Percentiles rank a stretch among this genome's conserved stretches.
These are phyloP conservation scores for Triticum urartu DNA, from an alignment of 176 grass and related monocot species.

Conservation along the genomic window DNA sequence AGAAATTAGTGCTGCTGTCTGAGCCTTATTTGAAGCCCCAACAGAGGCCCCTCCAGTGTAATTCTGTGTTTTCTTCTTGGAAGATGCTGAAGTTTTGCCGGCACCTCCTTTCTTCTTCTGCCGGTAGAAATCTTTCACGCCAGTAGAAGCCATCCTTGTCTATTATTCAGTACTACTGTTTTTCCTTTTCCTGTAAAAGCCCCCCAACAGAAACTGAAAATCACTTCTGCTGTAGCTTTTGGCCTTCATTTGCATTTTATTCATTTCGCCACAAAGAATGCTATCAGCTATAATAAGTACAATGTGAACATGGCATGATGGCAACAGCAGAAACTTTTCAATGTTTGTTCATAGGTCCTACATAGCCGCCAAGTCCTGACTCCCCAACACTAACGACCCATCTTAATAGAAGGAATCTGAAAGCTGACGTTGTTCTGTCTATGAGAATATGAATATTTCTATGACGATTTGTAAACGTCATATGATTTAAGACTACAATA, in stretches of 20 bases:
- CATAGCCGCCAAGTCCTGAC: neutral
- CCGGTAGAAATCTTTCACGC: constrained; percentile 50
- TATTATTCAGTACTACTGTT: constrained; percentile 10
- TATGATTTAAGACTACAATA: neutral
- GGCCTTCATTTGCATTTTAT: neutral
- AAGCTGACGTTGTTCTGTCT: neutral
- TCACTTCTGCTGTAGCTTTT: neutral
- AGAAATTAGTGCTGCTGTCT: constrained; percentile 41
- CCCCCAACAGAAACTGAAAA: neutral
- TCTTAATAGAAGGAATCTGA: neutral
- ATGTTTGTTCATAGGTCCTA: neutral
- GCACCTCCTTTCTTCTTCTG: constrained; percentile 57
- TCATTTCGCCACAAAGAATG: neutral
- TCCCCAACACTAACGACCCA: neutral
- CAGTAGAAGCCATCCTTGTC: constrained; percentile 42
- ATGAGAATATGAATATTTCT: neutral
- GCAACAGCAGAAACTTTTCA: neutral
- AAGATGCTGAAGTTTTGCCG: constrained; percentile 24
- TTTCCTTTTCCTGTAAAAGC: neutral
- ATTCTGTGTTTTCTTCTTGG: constrained; percentile 47
- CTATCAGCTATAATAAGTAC: neutral
- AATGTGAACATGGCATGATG: neutral
- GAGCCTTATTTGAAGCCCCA: constrained; percentile 19
- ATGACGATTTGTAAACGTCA: too few relatives aligned
- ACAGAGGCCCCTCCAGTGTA: constrained; percentile 38